Conservation (phyloP, 768 basidiomycete genomes). For the Leccinum boreale region DNA sequence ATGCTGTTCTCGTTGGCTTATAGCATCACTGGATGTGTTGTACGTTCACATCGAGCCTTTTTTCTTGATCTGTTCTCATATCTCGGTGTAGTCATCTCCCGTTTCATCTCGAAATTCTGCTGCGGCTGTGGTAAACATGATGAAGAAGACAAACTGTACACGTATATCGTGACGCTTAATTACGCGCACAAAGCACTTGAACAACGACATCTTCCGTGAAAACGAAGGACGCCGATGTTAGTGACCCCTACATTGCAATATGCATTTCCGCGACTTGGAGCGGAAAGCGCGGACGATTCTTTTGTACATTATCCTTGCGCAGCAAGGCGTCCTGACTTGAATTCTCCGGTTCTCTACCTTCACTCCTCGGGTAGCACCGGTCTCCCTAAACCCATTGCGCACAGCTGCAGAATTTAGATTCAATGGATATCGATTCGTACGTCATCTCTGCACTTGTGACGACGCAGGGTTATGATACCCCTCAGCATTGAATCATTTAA, state of each 20-base stretch:
- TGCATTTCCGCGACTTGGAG: conserved; percentile 18
- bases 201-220: neutral
- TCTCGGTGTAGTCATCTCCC: conserved; percentile 13
- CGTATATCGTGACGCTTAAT: neutral
- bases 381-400: conserved; percentile 41
- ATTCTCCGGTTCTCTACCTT: conserved; percentile 14
- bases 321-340: conserved; percentile 4
- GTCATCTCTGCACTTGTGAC: too few relatives aligned
- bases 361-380: conserved; percentile 41
- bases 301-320: conserved; percentile 7
- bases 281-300: neutral
- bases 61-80: neutral
- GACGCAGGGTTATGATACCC: too few relatives aligned
- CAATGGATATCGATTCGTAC: too few relatives aligned
- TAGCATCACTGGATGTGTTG: neutral
- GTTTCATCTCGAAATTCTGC: conserved; percentile 22
- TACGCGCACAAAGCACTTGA: neutral
- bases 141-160: conserved; percentile 17
- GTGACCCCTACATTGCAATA: conserved; percentile 9
- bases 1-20: neutral
- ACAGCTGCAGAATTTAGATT: conserved; percentile 10
- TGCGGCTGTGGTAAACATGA: conserved; percentile 19
- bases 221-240: neutral
- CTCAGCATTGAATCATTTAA: too few relatives aligned
- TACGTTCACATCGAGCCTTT: neutral